Evolutionary conservation across 2,329 filamentous ascomycete species (phyloP).

Genomic region (Chlorencoelia australis): DNA sequence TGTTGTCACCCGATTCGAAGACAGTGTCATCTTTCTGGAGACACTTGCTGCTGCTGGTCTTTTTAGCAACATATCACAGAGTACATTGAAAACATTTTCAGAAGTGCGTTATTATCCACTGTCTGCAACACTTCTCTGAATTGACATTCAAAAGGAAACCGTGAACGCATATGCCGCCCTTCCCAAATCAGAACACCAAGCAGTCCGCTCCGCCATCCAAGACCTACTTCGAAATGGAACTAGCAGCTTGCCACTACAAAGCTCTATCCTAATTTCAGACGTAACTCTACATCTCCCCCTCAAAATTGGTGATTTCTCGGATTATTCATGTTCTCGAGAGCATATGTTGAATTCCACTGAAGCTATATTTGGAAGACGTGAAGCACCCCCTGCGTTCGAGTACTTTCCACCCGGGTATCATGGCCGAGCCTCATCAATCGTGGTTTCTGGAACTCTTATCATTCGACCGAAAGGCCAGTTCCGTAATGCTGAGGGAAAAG

Average conservation of each 20-base stretch:
- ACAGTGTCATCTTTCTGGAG: constrained; percentile 42
- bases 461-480: constrained; percentile 37
- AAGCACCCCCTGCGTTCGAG: constrained; percentile 36
- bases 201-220: constrained; percentile 34
- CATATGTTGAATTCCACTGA: constrained; percentile 41
- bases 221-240: constrained; percentile 22
- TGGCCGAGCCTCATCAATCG: constrained; percentile 43
- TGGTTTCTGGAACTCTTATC: constrained; percentile 38
- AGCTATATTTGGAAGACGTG: constrained; percentile 30
- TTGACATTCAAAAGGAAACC: constrained; percentile 15
- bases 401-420: constrained; percentile 43
- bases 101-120: constrained; percentile 3
- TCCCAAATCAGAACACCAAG: constrained; percentile 28
- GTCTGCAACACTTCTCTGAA: constrained; percentile 5
- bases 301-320: constrained; percentile 43
- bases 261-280: constrained; percentile 28
- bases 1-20: constrained; percentile 39
- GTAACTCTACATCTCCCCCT: constrained; percentile 45
- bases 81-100: constrained; percentile 6
- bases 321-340: constrained; percentile 45
- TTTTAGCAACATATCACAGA: constrained; percentile 16
- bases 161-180: constrained; percentile 42
- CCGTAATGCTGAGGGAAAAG: constrained; percentile 16
- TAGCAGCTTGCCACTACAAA: constrained; percentile 16
- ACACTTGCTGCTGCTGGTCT: constrained; percentile 29